A percentile compares a stretch with the other conserved stretches of the same genome.
These are phyloP conservation scores for Fistulifera solaris DNA, from an alignment of 108 stramenopile genomes.

Conservation along the genomic window DNA sequence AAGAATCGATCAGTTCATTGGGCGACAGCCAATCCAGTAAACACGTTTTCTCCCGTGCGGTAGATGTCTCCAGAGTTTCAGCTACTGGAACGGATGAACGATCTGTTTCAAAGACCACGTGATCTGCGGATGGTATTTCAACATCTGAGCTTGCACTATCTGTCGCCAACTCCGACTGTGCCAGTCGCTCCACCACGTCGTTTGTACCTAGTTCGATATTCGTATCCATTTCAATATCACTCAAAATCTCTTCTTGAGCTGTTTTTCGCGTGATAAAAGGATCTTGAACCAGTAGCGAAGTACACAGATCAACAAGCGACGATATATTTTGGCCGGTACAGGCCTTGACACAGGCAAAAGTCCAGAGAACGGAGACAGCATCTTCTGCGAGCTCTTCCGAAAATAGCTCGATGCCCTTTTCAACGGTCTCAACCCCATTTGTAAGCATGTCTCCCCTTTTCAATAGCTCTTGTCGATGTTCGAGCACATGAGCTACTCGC, in stretches of 20 bases:
- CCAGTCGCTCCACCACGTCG: slow-evolving; percentile 36
- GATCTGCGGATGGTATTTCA: not conserved
- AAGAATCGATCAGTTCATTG: slow-evolving; percentile 33
- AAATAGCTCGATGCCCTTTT: slow-evolving; percentile 11
- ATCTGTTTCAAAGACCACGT: not conserved
- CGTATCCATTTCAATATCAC: not conserved
- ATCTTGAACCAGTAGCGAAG: slow-evolving; percentile 43
- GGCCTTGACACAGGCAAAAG: slow-evolving; percentile 40
- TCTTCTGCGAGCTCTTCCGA: slow-evolving; percentile 42
- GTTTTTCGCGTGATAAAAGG: slow-evolving; percentile 19
- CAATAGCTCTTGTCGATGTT: slow-evolving; percentile 23
- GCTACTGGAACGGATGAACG: not conserved
- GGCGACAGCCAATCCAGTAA: slow-evolving; percentile 42
- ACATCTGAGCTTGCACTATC: slow-evolving; percentile 7
- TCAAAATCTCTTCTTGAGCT: slow-evolving; percentile 17
- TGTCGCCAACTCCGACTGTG: slow-evolving; percentile 19
- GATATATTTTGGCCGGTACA: slow-evolving; percentile 29
- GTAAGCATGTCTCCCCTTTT: slow-evolving; percentile 24
- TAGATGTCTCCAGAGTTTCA: not conserved
- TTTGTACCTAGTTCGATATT: slow-evolving; percentile 16
- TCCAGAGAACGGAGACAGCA: slow-evolving; percentile 39
- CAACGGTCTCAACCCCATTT: not conserved
- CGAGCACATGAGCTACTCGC: slow-evolving; percentile 9
- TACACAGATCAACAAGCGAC: slow-evolving; percentile 35
- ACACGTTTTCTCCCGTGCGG: slow-evolving; percentile 16